Evolutionary conservation across 176 grass and related monocot species (phyloP).

Genomic region (Bolboschoenus planiculmis): DNA sequence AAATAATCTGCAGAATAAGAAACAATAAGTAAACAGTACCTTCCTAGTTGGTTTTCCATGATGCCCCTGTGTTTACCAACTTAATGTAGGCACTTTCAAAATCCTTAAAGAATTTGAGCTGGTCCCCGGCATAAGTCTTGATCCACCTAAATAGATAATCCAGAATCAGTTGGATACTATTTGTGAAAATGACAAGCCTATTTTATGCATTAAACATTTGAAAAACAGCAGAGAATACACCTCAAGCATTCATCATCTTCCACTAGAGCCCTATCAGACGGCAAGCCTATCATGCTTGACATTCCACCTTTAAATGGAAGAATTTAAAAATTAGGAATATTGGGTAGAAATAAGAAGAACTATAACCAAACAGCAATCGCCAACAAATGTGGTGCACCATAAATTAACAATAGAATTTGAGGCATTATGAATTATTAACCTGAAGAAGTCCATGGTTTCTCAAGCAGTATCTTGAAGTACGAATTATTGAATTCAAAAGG

Average conservation of each 20-base stretch:
- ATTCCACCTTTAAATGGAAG: slow-evolving; percentile 52
- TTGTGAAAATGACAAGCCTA: not conserved
- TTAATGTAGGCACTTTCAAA: slow-evolving; percentile 72
- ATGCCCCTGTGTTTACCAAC: slow-evolving; percentile 65
- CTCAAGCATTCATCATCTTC: slow-evolving; percentile 91
- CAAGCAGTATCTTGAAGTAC: slow-evolving; percentile 78
- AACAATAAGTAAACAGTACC: not conserved
- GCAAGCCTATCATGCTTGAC: slow-evolving; percentile 69
- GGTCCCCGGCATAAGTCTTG: slow-evolving; percentile 59
- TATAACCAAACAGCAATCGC: not conserved
- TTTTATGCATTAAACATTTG: not conserved
- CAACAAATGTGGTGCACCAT: not conserved
- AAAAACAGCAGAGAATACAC: slow-evolving; percentile 22
- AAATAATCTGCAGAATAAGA: not conserved
- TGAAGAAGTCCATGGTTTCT: slow-evolving; percentile 62
- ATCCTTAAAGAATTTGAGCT: slow-evolving; percentile 64
- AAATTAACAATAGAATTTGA: not conserved
- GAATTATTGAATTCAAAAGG: slow-evolving; percentile 64
- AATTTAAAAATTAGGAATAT: not conserved
- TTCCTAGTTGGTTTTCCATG: slow-evolving; percentile 44
- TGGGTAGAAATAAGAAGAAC: not conserved
- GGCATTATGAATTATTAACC: slow-evolving; percentile 34
- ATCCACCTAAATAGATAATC: slow-evolving; percentile 55
- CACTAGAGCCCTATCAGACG: slow-evolving; percentile 58
- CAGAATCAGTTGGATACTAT: not conserved